Base-by-base conservation (phyloP, 2,329 filamentous ascomycete species). In the Ophiocordyceps sinensis region DNA sequence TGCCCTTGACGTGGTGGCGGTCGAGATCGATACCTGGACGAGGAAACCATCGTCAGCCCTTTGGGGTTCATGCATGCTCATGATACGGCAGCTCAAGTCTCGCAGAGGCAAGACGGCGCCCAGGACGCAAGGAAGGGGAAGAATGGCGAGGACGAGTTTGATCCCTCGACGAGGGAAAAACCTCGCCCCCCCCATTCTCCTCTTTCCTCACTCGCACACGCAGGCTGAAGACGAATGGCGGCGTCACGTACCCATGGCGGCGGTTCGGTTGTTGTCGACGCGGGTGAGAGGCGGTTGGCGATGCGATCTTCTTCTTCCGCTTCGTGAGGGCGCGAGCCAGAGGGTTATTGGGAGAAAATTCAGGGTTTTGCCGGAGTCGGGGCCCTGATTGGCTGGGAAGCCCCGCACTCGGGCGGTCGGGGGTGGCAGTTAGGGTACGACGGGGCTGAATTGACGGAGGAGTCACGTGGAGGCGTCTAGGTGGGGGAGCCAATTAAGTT, bases 11-110 rank as follows among this genome's bases (percentile, higher is more conserved):
- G 66, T 82, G 78, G 68, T 82, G 77, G 56, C 69, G 68, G 66
- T 79, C 70, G 59, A 82, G 71, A 77, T 82, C 77, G 68, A 81
- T 80, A 78, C 77, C 76, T 80, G 67, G 65, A 49, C 56, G 54
- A 60, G 67, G 65, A 64, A 63, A 58, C 60, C 62, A 61, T 66
- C 61, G 71, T 80, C 73, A 79, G 76, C 75, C 72, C 70, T 67
- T 69, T 62, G 15, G 26, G 31, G 38, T 67, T 70, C 67, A 65
- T 65, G 71, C 71, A 79, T 80, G 76, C 77, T 80, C 76, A 48
- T 72, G 14, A 59, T 56, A 45, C 52, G 58, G 54, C 49, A 49
- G 51, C 47, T 44, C 47, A 45, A 39, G 23, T 47, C 50, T 52
- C 45, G 41, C 37, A 39, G 30, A 42, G 32, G 9, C 28, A 45